Conservation (phyloP, 1,284 basidiomycete species). For the Tilletia horrida region DNA sequence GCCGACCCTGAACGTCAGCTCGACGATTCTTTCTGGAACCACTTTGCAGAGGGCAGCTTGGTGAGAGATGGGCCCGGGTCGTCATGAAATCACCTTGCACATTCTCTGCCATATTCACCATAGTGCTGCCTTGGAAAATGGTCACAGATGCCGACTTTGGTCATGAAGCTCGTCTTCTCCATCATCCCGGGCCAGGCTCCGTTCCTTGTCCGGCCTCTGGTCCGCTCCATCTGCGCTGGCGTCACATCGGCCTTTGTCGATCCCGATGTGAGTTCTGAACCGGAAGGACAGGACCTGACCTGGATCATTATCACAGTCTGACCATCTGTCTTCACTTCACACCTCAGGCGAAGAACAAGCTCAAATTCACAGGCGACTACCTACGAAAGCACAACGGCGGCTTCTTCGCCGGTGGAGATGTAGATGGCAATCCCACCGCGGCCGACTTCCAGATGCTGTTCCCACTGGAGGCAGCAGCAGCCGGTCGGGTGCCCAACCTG, state of each 20-base stretch:
- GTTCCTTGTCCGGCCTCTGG: slow-evolving; percentile 50
- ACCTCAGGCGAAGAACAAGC: slow-evolving; percentile 26
- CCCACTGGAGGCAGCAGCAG: slow-evolving; percentile 44
- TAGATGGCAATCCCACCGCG: slow-evolving; percentile 47
- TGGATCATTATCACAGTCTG: neutral
- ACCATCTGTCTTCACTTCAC: neutral
- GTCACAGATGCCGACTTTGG: slow-evolving; percentile 43
- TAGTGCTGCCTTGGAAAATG: neutral
- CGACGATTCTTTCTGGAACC: slow-evolving; percentile 44
- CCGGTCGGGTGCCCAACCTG: slow-evolving; percentile 35
- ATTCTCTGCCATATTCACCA: too few relatives aligned
- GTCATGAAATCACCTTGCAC: neutral
- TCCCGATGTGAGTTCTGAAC: slow-evolving; percentile 32
- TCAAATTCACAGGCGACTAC: slow-evolving; percentile 33
- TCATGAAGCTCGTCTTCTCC: slow-evolving; percentile 46
- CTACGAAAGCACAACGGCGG: slow-evolving; percentile 32
- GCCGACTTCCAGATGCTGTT: slow-evolving; percentile 54
- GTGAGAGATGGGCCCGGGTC: too few relatives aligned
- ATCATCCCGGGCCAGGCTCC: slow-evolving; percentile 44
- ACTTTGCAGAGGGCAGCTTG: slow-evolving; percentile 44
- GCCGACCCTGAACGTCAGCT: slow-evolving; percentile 32
- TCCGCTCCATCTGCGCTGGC: slow-evolving; percentile 33
- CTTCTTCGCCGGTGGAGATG: slow-evolving; percentile 52
- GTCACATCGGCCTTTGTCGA: slow-evolving; percentile 36
- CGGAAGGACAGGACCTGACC: neutral